These are phyloP conservation scores for Chrysoporthe puriensis DNA, from an alignment of 2,329 filamentous ascomycete genomes.

Conservation along the genomic window DNA sequence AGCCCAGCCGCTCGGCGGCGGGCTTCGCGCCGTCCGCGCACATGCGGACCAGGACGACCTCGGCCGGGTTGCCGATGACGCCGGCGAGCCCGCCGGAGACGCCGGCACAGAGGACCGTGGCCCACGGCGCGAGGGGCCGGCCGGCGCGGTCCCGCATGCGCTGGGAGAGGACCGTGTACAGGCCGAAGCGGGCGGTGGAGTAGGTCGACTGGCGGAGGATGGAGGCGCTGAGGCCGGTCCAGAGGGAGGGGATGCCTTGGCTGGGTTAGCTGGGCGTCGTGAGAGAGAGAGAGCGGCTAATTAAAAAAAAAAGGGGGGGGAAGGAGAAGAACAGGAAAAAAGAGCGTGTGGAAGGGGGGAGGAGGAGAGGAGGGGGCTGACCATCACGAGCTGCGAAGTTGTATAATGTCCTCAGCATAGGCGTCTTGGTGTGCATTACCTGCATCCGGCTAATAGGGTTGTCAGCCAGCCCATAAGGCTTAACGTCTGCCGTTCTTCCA, in stretches of 20 bases:
- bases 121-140: constrained; percentile 37
- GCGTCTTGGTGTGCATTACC: constrained; percentile 44
- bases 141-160: constrained; percentile 33
- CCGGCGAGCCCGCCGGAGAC: constrained; percentile 47
- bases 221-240: constrained; percentile 48
- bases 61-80: constrained; percentile 50
- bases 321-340: not conserved
- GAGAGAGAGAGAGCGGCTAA: not conserved
- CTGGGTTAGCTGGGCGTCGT: too few relatives aligned
- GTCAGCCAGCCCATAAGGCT: not conserved
- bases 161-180: constrained; percentile 43
- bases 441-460: constrained; percentile 45
- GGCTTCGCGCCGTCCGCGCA: constrained; percentile 49
- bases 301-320: not conserved
- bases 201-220: constrained; percentile 49
- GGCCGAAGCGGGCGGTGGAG: constrained; percentile 49
- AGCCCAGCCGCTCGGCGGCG: constrained; percentile 41
- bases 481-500: not conserved
- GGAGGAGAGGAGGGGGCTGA: constrained; percentile 25
- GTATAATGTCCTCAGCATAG: constrained; percentile 45
- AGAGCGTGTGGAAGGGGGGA: not conserved
- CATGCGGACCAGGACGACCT: constrained; percentile 49
- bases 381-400: constrained; percentile 46
- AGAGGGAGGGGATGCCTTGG: constrained; percentile 46
- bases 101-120: constrained; percentile 45